phyloP scores from a whole-genome alignment of 164 flowering plant species.

The Tinospora cordifolia region DNA sequence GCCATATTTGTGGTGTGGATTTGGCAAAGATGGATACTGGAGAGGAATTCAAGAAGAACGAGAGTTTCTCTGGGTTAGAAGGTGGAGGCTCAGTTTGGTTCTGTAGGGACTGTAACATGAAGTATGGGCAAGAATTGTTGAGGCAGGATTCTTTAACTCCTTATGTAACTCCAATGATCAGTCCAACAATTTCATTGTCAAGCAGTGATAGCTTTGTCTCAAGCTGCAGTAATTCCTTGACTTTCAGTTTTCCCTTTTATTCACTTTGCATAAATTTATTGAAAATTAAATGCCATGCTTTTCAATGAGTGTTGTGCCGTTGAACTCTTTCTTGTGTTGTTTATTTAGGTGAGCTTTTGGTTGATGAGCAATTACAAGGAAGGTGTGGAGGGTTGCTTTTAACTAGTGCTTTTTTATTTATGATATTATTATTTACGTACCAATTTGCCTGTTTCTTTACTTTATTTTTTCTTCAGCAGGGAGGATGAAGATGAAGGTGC shows the following conservation, averaged over 20 bases:
- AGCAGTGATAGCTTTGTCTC: slow-evolving; percentile 51
- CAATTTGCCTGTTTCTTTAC: neutral
- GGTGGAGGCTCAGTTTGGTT: slow-evolving; percentile 12
- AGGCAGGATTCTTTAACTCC: slow-evolving; percentile 24
- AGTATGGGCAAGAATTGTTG: slow-evolving; percentile 21
- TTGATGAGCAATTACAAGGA: slow-evolving; percentile 33
- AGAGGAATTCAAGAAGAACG: slow-evolving; percentile 12
- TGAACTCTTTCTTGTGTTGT: slow-evolving; percentile 4
- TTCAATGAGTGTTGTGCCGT: neutral
- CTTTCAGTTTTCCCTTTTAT: slow-evolving; percentile 8
- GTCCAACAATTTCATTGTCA: slow-evolving; percentile 44
- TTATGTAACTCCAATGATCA: slow-evolving; percentile 27
- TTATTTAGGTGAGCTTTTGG: slow-evolving; percentile 60
- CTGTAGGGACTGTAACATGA: slow-evolving; percentile 37
- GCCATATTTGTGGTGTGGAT: slow-evolving; percentile 30
- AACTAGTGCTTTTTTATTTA: neutral
- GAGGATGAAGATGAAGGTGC: slow-evolving; percentile 27
- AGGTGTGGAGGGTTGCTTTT: slow-evolving; percentile 30
- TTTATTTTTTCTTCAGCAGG: slow-evolving; percentile 22
- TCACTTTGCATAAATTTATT: neutral
- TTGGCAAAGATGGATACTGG: slow-evolving; percentile 13
- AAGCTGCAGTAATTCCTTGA: slow-evolving; percentile 40
- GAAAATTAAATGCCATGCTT: neutral
- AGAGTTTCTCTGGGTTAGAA: slow-evolving; percentile 11
- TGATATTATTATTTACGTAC: neutral